Evolutionary conservation across 2,329 filamentous ascomycete species (phyloP).

Genomic region (Fusarium subtropicale): DNA sequence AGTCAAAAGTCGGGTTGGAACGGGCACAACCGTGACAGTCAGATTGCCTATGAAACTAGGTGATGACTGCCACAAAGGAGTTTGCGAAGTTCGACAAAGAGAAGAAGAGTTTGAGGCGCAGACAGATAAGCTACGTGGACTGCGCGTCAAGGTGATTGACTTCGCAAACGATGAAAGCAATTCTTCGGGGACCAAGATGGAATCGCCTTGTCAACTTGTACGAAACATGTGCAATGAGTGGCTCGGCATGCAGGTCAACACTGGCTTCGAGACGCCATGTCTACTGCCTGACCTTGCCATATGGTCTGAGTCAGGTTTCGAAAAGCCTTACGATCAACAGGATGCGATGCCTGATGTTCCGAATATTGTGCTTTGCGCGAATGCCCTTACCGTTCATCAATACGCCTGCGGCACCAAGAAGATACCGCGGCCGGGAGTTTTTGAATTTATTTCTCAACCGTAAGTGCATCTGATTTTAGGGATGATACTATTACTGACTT

Average conservation of each 20-base stretch:
- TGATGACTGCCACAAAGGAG: background rate
- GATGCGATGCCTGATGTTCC: slow-evolving; percentile 24
- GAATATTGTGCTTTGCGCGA: slow-evolving; percentile 51
- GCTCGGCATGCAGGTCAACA: slow-evolving; percentile 40
- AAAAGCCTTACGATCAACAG: background rate
- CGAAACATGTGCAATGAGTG: slow-evolving; percentile 20
- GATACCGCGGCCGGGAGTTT: slow-evolving; percentile 38
- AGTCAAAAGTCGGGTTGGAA: slow-evolving; percentile 60
- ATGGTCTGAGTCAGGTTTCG: slow-evolving; percentile 35
- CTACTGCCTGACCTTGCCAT: slow-evolving; percentile 47
- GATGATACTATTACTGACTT: background rate
- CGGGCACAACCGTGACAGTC: slow-evolving; percentile 54
- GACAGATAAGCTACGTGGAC: slow-evolving; percentile 46
- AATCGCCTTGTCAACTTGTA: slow-evolving; percentile 12
- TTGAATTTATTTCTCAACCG: slow-evolving; percentile 56
- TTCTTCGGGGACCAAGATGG: background rate
- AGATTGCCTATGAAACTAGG: slow-evolving; percentile 46
- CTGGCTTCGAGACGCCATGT: background rate
- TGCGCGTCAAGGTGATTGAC: slow-evolving; percentile 43
- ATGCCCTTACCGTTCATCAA: slow-evolving; percentile 49
- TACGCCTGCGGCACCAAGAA: slow-evolving; percentile 36
- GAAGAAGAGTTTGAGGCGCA: slow-evolving; percentile 48
- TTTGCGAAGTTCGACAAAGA: slow-evolving; percentile 9
- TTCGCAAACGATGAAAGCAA: background rate
- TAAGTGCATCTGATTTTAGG: slow-evolving; percentile 30